Percentiles rank a stretch among this genome's conserved stretches.
Evolutionary conservation across 2,329 filamentous ascomycete species (phyloP).

Genomic region (Xylaria digitata): DNA sequence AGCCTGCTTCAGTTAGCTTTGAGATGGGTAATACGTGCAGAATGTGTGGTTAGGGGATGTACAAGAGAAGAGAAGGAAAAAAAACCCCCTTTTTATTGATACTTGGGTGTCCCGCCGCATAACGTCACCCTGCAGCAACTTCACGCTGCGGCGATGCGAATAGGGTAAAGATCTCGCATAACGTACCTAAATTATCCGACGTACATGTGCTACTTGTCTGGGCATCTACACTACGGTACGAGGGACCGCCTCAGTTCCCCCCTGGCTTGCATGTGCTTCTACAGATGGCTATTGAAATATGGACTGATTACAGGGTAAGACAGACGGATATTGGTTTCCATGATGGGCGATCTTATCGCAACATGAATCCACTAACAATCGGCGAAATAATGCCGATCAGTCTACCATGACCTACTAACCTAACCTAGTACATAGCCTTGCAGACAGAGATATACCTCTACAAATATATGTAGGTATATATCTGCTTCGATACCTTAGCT

Average conservation of each 20-base stretch:
- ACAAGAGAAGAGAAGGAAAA: neutral
- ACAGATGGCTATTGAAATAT: neutral
- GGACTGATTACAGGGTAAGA: neutral
- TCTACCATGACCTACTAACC: neutral
- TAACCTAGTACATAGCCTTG: neutral
- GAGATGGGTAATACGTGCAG: neutral
- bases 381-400: conserved; percentile 13
- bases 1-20: neutral
- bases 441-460: neutral
- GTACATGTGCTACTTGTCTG: neutral
- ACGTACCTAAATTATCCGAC: conserved; percentile 24
- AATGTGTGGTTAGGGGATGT: neutral
- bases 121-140: conserved; percentile 29
- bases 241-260: neutral
- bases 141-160: conserved; percentile 17
- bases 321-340: neutral
- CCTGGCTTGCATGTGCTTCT: neutral
- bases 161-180: conserved; percentile 27
- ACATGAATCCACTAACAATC: neutral
- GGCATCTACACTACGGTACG: neutral
- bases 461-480: neutral
- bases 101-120: neutral
- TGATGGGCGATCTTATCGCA: neutral
- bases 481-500: neutral
- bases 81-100: neutral